Evolutionary conservation across 2,329 filamentous ascomycete species (phyloP), one percentile per base, ranked within the genome.

Genomic region (Cercospora beticola): DNA sequence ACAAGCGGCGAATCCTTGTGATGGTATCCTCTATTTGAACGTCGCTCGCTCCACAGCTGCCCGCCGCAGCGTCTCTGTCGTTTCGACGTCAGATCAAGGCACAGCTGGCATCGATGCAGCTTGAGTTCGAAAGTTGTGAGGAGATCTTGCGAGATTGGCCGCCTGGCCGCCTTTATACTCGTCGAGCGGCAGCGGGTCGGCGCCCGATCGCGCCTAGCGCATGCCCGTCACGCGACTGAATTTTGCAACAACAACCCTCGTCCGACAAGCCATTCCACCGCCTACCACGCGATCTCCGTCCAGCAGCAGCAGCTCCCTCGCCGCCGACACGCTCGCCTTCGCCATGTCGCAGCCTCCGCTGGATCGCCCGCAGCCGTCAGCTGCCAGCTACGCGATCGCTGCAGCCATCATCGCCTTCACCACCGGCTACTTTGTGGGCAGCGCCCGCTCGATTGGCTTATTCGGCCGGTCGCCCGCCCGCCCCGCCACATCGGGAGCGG

Each of bases 361-460:
- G 43, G 76, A 77, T 57, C 73, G 72, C 31, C 70, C 68, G 12
- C 81, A 85, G 14, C 85, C 87, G 2, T 86, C 85, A 4, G 85
- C 84, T 12, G 81, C 82, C 14, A 86, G 87, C 69, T 84, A 93
- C 67, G 83, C 93, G 57, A 82, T 94, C 71, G 88, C 89, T 65
- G 93, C 92, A 18, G 89, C 89, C 72, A 86, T 96, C 70, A 82
- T 94, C 66, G 87, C 90, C 71, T 89, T 92, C 73, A 79, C 95
- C 64, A 86, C 88, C 0, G 94, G 94, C 75, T 97, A 94, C 81
- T 88, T 93, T 74, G 79, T 89, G 68, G 87, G 87, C 65, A 86
- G 88, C 77, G 88, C 85, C 18, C 85, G 87, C 21, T 87, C 86
- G 43, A 86, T 97, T 14, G 93, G 92, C 71, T 82, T 97, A 68